Conservation (phyloP, 2,329 filamentous ascomycete species). For the Chaetothyriales sp. region DNA sequence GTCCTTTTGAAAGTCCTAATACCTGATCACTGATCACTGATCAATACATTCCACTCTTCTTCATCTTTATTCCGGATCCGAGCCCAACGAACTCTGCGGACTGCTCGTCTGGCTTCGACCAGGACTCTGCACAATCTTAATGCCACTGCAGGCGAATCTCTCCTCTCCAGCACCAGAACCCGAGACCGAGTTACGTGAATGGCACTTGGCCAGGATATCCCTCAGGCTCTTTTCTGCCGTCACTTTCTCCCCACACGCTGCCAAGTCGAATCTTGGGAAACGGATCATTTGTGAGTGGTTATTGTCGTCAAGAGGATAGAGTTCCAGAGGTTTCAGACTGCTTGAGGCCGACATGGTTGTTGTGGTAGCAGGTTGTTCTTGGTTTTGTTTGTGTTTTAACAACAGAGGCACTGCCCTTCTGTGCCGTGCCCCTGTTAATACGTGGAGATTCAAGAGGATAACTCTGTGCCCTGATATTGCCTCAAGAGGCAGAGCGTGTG, state of each 20-base stretch:
- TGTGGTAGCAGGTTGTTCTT: too few relatives aligned
- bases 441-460: too few relatives aligned
- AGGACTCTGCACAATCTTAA: not conserved
- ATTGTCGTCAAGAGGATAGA: not conserved
- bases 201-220: conserved; percentile 8
- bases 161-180: not conserved
- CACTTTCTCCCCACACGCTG: not conserved
- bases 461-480: not conserved
- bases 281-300: conserved; percentile 6
- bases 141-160: not conserved
- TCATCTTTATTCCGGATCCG: not conserved
- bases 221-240: conserved; percentile 6
- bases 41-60: not conserved
- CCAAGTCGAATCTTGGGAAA: conserved; percentile 8
- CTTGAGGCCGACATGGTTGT: not conserved
- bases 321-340: not conserved
- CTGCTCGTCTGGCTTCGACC: not conserved
- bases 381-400: too few relatives aligned
- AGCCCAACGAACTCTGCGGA: not conserved
- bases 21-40: not conserved
- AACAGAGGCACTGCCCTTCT: too few relatives aligned
- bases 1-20: not conserved
- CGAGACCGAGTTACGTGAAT: not conserved
- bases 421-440: too few relatives aligned
- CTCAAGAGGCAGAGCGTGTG: not conserved